Conservation (phyloP, 345 rosid species). For the Nephelium lappaceum region DNA sequence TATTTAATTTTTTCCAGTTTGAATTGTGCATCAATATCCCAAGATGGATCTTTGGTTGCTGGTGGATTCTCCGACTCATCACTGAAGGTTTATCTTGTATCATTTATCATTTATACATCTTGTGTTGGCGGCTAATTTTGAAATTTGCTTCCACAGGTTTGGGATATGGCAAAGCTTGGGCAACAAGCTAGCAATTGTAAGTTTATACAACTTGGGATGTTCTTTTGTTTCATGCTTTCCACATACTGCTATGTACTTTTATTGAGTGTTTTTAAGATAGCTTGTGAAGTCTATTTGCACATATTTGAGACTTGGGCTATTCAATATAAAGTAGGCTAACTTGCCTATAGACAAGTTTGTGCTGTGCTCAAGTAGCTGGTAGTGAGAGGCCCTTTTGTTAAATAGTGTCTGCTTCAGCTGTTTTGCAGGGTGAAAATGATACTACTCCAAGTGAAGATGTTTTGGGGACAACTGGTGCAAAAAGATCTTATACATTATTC, state of each 20-base stretch:
- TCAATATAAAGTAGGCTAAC: neutral
- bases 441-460: conserved; percentile 48
- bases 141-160: conserved; percentile 56
- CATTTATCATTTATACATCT: neutral
- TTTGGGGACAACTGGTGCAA: conserved; percentile 50
- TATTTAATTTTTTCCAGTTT: conserved; percentile 45
- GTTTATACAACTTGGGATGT: conserved; percentile 24
- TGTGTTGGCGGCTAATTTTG: conserved; percentile 29
- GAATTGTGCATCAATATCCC: conserved; percentile 90
- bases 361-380: neutral
- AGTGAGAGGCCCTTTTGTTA: conserved; percentile 11
- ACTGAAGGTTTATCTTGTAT: conserved; percentile 57
- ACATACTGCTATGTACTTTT: neutral
- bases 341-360: neutral
- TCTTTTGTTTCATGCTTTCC: neutral
- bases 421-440: conserved; percentile 73
- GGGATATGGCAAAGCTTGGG: conserved; percentile 99
- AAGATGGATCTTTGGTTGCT: conserved; percentile 96
- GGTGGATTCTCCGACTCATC: conserved; percentile 99
- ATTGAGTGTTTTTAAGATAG: neutral
- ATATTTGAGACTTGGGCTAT: neutral
- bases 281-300: neutral
- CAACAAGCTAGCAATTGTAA: conserved; percentile 65
- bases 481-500: conserved; percentile 68
- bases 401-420: conserved; percentile 54